Percentiles rank a stretch among this genome's conserved stretches.
Conservation (phyloP, 2,329 filamentous ascomycete genomes). For the Alternaria infectoria region DNA sequence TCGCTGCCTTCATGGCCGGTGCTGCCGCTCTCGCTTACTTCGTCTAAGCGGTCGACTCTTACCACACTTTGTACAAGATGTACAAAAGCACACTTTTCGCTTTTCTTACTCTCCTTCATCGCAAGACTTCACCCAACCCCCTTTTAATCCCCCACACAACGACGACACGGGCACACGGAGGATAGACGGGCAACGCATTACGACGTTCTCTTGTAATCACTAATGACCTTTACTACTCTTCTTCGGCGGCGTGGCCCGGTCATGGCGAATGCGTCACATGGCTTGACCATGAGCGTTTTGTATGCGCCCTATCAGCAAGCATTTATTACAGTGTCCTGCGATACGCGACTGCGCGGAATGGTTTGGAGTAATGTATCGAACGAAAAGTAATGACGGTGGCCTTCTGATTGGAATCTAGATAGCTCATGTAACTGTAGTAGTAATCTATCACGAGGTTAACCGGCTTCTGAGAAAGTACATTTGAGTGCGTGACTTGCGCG, state of each 20-base stretch:
- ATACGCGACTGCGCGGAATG: not conserved
- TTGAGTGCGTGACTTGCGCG: not conserved
- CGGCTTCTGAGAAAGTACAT: not conserved
- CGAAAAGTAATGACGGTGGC: not conserved
- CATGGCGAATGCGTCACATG: not conserved
- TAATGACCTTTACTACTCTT: not conserved
- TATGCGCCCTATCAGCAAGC: not conserved
- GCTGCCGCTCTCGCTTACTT: conserved; percentile 28
- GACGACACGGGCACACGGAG: not conserved
- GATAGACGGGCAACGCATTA: not conserved
- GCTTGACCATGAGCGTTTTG: not conserved
- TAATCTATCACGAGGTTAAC: not conserved
- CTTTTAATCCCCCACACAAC: not conserved
- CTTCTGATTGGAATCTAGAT: not conserved
- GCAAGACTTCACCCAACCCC: not conserved
- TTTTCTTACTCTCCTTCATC: not conserved
- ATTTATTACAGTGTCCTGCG: not conserved
- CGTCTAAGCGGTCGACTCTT: conserved; percentile 14
- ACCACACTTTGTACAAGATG: not conserved
- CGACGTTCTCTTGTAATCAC: not conserved
- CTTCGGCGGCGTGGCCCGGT: not conserved
- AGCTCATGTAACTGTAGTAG: not conserved
- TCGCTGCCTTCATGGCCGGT: conserved; percentile 32
- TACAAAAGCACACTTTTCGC: not conserved
- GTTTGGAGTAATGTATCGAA: not conserved